phyloP scores from a whole-genome alignment of 23 red algal genomes.

The Gracilaria domingensis region DNA sequence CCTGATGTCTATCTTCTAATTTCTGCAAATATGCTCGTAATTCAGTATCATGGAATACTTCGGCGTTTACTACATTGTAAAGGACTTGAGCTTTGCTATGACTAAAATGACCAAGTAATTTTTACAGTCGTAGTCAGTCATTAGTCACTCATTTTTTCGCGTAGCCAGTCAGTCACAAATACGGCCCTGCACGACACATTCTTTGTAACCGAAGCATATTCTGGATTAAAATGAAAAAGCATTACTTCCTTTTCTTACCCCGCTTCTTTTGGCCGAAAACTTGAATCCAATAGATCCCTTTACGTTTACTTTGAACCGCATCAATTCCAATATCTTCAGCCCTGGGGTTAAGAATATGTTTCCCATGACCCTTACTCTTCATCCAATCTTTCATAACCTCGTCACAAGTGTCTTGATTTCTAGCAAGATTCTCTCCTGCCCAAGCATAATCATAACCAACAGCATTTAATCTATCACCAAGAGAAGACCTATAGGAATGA shows the following conservation, averaged over 20 bases:
- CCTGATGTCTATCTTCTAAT: too few relatives aligned
- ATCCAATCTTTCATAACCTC: slow-evolving; percentile 12
- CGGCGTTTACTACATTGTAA: too few relatives aligned
- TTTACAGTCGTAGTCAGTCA: too few relatives aligned
- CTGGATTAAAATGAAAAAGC: too few relatives aligned
- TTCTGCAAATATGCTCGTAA: too few relatives aligned
- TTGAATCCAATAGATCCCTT: slow-evolving; percentile 1
- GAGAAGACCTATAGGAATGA: background rate
- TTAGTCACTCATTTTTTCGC: too few relatives aligned
- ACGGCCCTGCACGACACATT: too few relatives aligned
- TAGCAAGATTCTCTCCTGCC: slow-evolving; percentile 1
- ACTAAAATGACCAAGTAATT: too few relatives aligned
- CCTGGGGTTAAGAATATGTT: background rate
- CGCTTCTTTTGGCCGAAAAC: background rate
- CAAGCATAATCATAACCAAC: background rate
- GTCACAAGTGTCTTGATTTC: background rate
- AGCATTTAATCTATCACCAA: background rate
- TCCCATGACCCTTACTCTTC: background rate
- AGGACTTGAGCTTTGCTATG: too few relatives aligned
- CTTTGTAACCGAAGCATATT: too few relatives aligned
- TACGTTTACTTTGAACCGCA: background rate
- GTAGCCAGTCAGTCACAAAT: too few relatives aligned
- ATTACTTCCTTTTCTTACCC: background rate
- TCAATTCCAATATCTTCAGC: background rate
- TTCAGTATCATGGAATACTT: too few relatives aligned